Base-by-base conservation (phyloP, 805 yeast species). In the Myxozyma mucilagina region DNA sequence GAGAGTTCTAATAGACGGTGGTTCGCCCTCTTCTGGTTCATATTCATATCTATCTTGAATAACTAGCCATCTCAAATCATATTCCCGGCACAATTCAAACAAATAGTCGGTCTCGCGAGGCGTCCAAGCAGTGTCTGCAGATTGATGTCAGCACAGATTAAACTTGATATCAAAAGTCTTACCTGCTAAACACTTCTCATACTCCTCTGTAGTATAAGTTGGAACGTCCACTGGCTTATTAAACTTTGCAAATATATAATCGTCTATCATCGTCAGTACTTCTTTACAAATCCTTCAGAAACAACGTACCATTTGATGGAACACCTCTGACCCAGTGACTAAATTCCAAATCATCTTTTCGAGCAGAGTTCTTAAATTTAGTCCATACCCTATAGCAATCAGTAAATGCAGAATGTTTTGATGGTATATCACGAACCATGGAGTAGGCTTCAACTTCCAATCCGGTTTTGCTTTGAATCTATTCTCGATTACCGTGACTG, bases 271-370 rank as follows among this genome's bases (percentile, higher is more conserved):
- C 11, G 20, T 32, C 41, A 42, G 35, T 13, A 9, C 6, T 29
- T 6, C 3, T 29, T 8, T 8, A 4, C 39, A 36, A 3, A 18
- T 8, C 24, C 16, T 14, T 16, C 14, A 16, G 16, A 4, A 14
- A 18, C 32, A 29, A 10, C 48, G 14, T 38, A 59, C 60, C 65
- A 11, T 60, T 43, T 5, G 52, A 13, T 18, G 69, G 60, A 62
- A 86, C 76, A 0, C 94, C 97, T 62, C 89, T 85, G 1, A 86
- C 92, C 98, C 99, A 94, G 74, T 94, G 98, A 59, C 78, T 77
- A 44, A 93, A 78, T 45, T 75, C 77, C 31, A 86, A 72, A 0
- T 73, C 84, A 50, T 83, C 86, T 2, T 67, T 69, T 58, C 87
- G 76, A 0, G 85, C 79, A 4, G 75, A 75, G 64, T 84, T 84